A percentile compares a stretch with the other conserved stretches of the same genome.
These are phyloP conservation scores for Gossypium longicalyx DNA, from an alignment of 345 rosid species.

Conservation along the genomic window DNA sequence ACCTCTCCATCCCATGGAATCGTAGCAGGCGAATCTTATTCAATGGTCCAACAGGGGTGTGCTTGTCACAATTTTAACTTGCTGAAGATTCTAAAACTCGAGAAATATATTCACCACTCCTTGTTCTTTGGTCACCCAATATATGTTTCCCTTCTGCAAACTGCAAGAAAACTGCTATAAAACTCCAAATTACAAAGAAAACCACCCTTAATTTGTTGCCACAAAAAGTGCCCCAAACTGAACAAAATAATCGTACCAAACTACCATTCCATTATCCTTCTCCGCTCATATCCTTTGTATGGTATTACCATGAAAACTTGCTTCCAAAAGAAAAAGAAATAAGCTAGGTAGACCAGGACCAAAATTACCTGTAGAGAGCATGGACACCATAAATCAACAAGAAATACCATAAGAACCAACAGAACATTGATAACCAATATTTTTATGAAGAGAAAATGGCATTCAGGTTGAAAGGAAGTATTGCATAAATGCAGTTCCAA, in stretches of 20 bases:
- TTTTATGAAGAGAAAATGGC: background rate
- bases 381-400: background rate
- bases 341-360: background rate
- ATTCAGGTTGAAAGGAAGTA: background rate
- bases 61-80: background rate
- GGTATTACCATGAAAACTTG: background rate
- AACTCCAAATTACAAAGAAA: conserved; percentile 4
- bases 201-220: background rate
- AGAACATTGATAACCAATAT: background rate
- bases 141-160: background rate
- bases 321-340: background rate
- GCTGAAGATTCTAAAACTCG: background rate
- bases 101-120: background rate
- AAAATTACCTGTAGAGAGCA: background rate
- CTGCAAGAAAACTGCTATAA: background rate
- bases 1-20: conserved; percentile 61
- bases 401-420: conserved; percentile 5
- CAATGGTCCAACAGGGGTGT: conserved; percentile 7
- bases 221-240: background rate
- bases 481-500: background rate
- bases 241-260: background rate
- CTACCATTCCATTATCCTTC: background rate
- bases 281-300: background rate
- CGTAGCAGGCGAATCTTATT: conserved; percentile 3
- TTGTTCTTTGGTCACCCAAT: background rate